phyloP scores from a whole-genome alignment of 2,329 filamentous ascomycete genomes.

The Monilinia polystroma region DNA sequence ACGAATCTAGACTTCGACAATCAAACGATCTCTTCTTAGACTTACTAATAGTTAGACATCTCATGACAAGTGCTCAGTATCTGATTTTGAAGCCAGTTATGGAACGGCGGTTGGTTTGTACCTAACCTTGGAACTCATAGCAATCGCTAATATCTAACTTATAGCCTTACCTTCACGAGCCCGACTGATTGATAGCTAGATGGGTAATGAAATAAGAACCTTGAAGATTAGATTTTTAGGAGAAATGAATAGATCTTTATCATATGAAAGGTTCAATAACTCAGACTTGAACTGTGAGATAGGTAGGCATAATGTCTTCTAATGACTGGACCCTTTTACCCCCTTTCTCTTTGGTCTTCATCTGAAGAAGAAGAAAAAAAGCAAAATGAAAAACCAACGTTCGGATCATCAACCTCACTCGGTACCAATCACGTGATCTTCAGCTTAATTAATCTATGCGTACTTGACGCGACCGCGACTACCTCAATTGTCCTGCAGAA shows the following conservation, averaged over 20 bases:
- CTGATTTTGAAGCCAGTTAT: background rate
- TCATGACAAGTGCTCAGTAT: background rate
- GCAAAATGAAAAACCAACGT: background rate
- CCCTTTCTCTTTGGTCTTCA: background rate
- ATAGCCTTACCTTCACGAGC: no score
- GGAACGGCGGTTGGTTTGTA: background rate
- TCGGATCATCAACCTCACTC: background rate
- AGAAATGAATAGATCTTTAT: no score
- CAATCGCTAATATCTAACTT: background rate
- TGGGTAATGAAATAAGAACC: no score
- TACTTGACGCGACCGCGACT: background rate
- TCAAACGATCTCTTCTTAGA: background rate
- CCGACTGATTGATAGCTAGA: no score
- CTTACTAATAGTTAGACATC: background rate
- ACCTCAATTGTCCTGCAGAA: conserved; percentile 7
- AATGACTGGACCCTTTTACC: no score
- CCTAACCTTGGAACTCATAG: background rate
- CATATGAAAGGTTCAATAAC: no score
- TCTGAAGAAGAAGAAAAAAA: background rate
- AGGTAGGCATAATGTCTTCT: no score
- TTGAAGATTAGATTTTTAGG: no score
- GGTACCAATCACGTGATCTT: background rate
- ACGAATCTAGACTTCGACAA: background rate
- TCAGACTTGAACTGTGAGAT: no score
- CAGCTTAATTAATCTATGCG: conserved; percentile 13